A percentile compares a stretch with the other conserved stretches of the same genome.
Conservation (phyloP, 805 yeast species). For the Alloascoidea hylecoeti region DNA sequence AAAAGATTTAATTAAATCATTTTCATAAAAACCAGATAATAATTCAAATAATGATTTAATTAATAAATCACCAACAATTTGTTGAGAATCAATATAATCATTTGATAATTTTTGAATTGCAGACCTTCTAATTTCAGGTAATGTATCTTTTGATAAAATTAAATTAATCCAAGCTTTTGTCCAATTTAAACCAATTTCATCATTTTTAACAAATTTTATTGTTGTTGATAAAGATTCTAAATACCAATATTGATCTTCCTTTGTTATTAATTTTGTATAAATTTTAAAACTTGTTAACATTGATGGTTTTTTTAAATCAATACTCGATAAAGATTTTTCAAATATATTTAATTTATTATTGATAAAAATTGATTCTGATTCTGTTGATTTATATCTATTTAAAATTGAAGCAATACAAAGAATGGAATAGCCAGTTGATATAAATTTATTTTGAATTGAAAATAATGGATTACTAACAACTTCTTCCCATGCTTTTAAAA, state of each 20-base stretch:
- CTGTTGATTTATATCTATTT: conserved; percentile 8
- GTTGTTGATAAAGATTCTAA: conserved; percentile 27
- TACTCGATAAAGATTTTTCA: conserved; percentile 16
- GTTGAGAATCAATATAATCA: conserved; percentile 22
- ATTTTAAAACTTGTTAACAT: conserved; percentile 28
- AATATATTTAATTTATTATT: conserved; percentile 5
- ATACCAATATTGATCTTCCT: conserved; percentile 38
- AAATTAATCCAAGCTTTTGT: conserved; percentile 10
- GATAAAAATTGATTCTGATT: conserved; percentile 10
- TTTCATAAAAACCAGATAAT: conserved; percentile 10
- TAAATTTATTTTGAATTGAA: conserved; percentile 33
- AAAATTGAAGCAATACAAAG: conserved; percentile 14
- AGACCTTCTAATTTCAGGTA: conserved; percentile 6
- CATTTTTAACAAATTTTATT: conserved; percentile 10
- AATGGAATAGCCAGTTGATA: conserved; percentile 40
- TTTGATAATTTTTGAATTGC: conserved; percentile 10
- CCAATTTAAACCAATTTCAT: conserved; percentile 10
- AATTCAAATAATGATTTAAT: conserved; percentile 25
- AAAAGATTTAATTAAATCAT: conserved; percentile 9
- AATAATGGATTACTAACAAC: conserved; percentile 37
- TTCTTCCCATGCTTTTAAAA: conserved; percentile 23
- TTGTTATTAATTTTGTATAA: conserved; percentile 30
- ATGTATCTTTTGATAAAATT: conserved; percentile 5
- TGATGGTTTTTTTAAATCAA: conserved; percentile 31
- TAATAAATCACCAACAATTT: conserved; percentile 27